Conservation (phyloP, 1,139 yeast species). For the Suhomyces chickasaworum region DNA sequence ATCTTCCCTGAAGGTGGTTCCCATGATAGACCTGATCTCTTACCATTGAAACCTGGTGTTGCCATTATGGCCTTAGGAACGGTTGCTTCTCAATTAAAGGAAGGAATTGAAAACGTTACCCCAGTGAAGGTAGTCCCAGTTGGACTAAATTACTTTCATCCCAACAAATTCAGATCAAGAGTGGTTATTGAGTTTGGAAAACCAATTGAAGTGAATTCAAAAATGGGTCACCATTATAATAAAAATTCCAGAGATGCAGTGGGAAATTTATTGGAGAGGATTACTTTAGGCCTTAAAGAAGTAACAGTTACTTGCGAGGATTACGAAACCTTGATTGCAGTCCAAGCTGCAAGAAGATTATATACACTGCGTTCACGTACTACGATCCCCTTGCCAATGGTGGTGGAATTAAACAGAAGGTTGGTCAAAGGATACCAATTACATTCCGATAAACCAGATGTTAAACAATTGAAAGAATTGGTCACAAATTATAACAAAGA, state of each 20-base stretch:
- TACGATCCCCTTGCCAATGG: constrained; percentile 65
- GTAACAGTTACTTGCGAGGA: constrained; percentile 94
- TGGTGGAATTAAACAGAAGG: constrained; percentile 88
- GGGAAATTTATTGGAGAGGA: constrained; percentile 59
- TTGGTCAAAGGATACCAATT: constrained; percentile 77
- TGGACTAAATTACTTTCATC: constrained; percentile 96
- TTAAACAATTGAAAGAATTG: constrained; percentile 58
- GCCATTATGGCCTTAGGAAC: constrained; percentile 98
- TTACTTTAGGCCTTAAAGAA: constrained; percentile 76
- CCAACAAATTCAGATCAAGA: constrained; percentile 90
- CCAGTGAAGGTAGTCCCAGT: constrained; percentile 85
- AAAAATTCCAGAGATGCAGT: constrained; percentile 24
- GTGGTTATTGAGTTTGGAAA: constrained; percentile 94
- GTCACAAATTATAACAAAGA: constrained; percentile 70
- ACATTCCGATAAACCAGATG: constrained; percentile 70
- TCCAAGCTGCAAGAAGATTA: constrained; percentile 90
- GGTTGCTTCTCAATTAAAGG: constrained; percentile 32
- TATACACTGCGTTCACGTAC: constrained; percentile 41
- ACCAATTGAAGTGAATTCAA: constrained; percentile 71
- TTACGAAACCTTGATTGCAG: constrained; percentile 86
- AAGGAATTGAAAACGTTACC: constrained; percentile 15
- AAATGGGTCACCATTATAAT: constrained; percentile 25
- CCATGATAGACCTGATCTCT: constrained; percentile 86
- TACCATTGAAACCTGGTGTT: constrained; percentile 95
- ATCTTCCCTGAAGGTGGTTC: constrained; percentile 87